phyloP scores from a whole-genome alignment of 169 alveolate genomes.

The Plasmodium cynomolgi region DNA sequence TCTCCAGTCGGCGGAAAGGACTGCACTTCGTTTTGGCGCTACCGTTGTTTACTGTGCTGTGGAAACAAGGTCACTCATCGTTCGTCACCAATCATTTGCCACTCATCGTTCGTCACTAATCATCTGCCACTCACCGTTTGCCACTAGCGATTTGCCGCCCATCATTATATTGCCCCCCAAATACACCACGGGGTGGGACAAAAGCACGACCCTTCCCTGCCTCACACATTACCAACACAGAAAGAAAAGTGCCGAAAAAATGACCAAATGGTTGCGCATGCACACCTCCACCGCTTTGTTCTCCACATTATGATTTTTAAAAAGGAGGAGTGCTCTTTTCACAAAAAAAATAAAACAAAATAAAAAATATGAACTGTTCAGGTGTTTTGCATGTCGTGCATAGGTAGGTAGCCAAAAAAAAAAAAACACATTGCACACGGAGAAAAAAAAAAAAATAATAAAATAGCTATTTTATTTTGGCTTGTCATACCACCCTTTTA shows the following conservation, averaged over 20 bases:
- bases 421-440: neutral
- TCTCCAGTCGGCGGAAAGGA: neutral
- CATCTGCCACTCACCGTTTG: too few species aligned
- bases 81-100: neutral
- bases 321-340: neutral
- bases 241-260: neutral
- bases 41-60: neutral
- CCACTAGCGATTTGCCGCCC: neutral
- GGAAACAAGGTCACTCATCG: neutral
- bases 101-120: neutral
- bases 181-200: neutral
- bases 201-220: neutral
- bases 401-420: neutral
- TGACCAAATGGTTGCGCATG: neutral
- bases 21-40: neutral
- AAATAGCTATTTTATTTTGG: neutral
- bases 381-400: neutral
- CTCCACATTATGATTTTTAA: neutral
- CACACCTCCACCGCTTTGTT: neutral
- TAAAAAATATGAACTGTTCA: constrained; percentile 4
- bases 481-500: neutral
- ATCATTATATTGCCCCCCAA: neutral
- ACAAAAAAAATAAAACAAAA: neutral
- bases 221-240: neutral
- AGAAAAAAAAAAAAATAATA: neutral